These are phyloP conservation scores for Phytophthora pistaciae DNA, from an alignment of 352 stramenopile genomes.

Conservation along the genomic window DNA sequence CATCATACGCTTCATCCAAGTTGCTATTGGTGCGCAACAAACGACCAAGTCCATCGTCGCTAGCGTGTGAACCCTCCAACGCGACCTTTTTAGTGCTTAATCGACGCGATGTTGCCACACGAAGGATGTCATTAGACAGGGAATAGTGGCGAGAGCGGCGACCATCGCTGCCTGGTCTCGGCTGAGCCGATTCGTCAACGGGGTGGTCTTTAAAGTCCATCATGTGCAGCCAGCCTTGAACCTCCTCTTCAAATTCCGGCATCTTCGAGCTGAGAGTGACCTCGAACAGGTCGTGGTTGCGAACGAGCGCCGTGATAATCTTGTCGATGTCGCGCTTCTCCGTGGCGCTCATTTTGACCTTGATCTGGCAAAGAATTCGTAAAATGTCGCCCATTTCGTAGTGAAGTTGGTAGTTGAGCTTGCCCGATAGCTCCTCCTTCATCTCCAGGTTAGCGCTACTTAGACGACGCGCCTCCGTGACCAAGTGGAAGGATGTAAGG, in stretches of 20 bases:
- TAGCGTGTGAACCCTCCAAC: conserved; percentile 24
- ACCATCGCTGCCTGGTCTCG: conserved; percentile 15
- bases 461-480: conserved; percentile 62
- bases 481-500: conserved; percentile 59
- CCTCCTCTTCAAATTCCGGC: conserved; percentile 72
- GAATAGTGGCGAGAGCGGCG: conserved; percentile 35
- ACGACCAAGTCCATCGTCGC: conserved; percentile 28
- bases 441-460: conserved; percentile 78
- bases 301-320: conserved; percentile 75
- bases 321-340: conserved; percentile 73
- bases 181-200: conserved; percentile 5
- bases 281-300: conserved; percentile 73
- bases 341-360: conserved; percentile 60
- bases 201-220: conserved; percentile 62
- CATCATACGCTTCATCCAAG: conserved; percentile 10
- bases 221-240: conserved; percentile 79
- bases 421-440: conserved; percentile 69
- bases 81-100: conserved; percentile 40
- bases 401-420: conserved; percentile 71
- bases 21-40: conserved; percentile 20
- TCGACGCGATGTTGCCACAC: conserved; percentile 45
- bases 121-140: conserved; percentile 42
- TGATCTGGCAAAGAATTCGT: conserved; percentile 75
- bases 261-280: conserved; percentile 62
- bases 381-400: conserved; percentile 83